These are phyloP conservation scores for Neophaeococcomyces mojaviensis DNA, from an alignment of 2,329 filamentous ascomycete genomes.

Conservation along the genomic window DNA sequence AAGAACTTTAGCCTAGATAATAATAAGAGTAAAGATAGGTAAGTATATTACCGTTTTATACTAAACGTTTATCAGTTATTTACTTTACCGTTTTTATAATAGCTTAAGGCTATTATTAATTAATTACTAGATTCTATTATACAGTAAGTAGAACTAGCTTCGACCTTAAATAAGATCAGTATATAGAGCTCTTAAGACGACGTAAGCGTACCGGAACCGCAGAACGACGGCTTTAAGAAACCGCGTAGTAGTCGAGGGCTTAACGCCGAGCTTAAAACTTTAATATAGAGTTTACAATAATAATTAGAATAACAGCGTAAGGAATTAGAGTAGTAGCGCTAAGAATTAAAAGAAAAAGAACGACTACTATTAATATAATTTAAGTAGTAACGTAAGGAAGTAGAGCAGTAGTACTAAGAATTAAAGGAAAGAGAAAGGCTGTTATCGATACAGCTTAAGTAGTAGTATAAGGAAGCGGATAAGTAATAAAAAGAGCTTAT, in stretches of 20 bases:
- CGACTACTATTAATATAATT: neutral
- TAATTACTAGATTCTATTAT: too few species aligned
- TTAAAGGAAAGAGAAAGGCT: neutral
- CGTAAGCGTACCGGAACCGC: conserved; percentile 9
- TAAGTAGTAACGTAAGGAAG: neutral
- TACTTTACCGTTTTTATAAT: too few species aligned
- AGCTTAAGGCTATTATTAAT: too few species aligned
- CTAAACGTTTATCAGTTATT: too few species aligned
- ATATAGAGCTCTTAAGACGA: too few species aligned
- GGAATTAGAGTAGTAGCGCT: neutral
- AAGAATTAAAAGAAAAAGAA: neutral
- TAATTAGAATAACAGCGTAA: too few species aligned
- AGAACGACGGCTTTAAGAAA: conserved; percentile 10
- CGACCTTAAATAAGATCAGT: too few species aligned
- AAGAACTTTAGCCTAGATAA: too few species aligned
- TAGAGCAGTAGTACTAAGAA: neutral
- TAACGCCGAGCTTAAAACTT: conserved; percentile 9
- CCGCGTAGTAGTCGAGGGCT: conserved; percentile 1
- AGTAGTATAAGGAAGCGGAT: neutral
- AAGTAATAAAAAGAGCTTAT: neutral
- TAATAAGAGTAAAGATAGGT: too few species aligned
- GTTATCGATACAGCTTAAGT: neutral
- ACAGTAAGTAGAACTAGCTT: too few species aligned
- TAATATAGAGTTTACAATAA: conserved; percentile 10
- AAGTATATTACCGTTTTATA: too few species aligned